Evolutionary conservation across 225 moss, liverwort and hornwort species (phyloP), one percentile per base, ranked within the genome.

Genomic region (Pleurozium schreberi): DNA sequence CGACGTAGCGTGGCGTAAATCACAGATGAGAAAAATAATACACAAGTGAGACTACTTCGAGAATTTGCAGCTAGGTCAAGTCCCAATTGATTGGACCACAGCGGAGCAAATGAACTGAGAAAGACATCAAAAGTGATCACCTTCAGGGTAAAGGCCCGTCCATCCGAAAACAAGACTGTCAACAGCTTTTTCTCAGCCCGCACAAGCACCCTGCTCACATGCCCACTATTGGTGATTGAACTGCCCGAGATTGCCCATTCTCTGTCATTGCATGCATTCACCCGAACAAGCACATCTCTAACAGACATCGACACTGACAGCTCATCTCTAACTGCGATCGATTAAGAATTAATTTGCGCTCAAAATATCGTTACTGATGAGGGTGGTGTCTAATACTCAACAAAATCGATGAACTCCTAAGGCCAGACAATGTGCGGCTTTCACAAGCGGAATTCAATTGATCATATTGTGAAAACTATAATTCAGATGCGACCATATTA

Each of bases 91-190:
- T 78, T 87, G 52, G 34, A 79, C 78, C 77, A 77, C 70, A 55
- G 76, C 75, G 34, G 33, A 74, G 76, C 68, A 71, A 71, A 86
- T 42, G 55, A 75, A 81, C 23, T 84, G 43, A 87, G n/a, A 61
- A 67, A 25, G 52, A 63, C 69, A 82, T 66, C 86, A 69, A 38
- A 57, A 34, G 55, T 70, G 80, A 86, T 87, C 80, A 98, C 98
- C 98, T 98, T 98, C 64, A 98, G 94, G 74, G 98, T 98, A 84
- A 98, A 92, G 61, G 96, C 96, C 88, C 96, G 92, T 77, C 96
- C 96, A 82, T 98, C 98, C 81, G 98, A 96, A 92, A 98, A 98
- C 34, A 98, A 95, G 70, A 98, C 96, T 34, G 98, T 98, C 88
- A 98, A 92, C 89, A 98, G 90, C 91, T 95, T 98, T 88, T 97